These are phyloP conservation scores for Danielia oregonensis DNA, from an alignment of 805 yeast genomes.

Conservation along the genomic window DNA sequence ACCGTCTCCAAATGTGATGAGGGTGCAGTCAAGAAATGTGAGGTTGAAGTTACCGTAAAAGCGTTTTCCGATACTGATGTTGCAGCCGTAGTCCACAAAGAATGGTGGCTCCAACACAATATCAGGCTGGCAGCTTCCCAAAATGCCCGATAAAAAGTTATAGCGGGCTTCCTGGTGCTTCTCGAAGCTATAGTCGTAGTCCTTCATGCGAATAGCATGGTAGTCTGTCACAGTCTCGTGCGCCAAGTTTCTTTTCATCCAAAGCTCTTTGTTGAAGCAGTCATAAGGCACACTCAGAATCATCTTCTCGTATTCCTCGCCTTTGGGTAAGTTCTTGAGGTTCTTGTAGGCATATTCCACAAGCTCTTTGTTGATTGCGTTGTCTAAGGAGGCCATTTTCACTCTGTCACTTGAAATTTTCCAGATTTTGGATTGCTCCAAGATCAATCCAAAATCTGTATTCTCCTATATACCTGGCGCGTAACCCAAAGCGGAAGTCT, in stretches of 20 bases:
- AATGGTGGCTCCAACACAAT: constrained; percentile 55
- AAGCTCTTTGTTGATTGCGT: constrained; percentile 26
- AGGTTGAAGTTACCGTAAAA: constrained; percentile 59
- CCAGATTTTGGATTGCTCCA: no score
- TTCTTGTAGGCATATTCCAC: constrained; percentile 33
- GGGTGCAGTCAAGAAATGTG: constrained; percentile 55
- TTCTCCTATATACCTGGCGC: no score
- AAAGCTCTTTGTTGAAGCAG: constrained; percentile 25
- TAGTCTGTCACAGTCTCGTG: constrained; percentile 36
- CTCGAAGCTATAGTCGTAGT: constrained; percentile 24
- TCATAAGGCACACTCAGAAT: constrained; percentile 49
- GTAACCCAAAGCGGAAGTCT: no score
- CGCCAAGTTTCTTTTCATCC: constrained; percentile 24
- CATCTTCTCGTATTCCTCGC: constrained; percentile 52
- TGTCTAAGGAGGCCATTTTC: background rate
- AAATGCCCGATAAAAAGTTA: constrained; percentile 32
- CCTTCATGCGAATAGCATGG: constrained; percentile 28
- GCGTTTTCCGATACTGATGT: constrained; percentile 51
- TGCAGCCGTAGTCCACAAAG: constrained; percentile 64
- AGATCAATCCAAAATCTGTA: no score
- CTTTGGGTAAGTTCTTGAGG: constrained; percentile 30
- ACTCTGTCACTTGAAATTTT: no score
- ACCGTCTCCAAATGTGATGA: constrained; percentile 57
- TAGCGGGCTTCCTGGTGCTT: constrained; percentile 34
- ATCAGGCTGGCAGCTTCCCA: constrained; percentile 46